Conservation (phyloP, 2,329 filamentous ascomycete genomes). For the Aspergillus pseudotamarii region DNA sequence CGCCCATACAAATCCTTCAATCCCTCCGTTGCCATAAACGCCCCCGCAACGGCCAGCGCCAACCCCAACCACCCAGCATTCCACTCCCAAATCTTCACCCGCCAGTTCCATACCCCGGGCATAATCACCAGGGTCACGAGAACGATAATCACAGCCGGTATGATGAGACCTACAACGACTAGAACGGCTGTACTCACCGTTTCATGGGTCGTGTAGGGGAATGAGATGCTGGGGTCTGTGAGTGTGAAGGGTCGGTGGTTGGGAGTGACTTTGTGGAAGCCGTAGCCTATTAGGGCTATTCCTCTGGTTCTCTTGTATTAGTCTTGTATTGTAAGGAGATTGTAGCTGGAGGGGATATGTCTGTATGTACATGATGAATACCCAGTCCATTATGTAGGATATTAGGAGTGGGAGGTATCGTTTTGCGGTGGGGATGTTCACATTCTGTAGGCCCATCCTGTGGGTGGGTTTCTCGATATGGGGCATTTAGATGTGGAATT, state of each 20-base stretch:
- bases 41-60: constrained; percentile 68
- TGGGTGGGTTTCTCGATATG: not conserved
- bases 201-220: constrained; percentile 70
- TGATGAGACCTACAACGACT: constrained; percentile 62
- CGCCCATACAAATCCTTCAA: constrained; percentile 76
- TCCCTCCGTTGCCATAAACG: constrained; percentile 80
- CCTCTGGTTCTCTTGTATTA: constrained; percentile 41
- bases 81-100: constrained; percentile 86
- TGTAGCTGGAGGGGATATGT: not conserved
- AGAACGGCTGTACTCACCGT: constrained; percentile 71
- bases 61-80: constrained; percentile 85
- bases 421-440: not conserved
- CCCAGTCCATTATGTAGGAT: constrained; percentile 1
- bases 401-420: not conserved
- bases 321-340: not conserved
- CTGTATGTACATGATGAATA: constrained; percentile 5
- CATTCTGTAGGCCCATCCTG: not conserved
- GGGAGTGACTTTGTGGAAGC: constrained; percentile 62
- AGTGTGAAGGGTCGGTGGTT: constrained; percentile 73
- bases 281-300: constrained; percentile 61
- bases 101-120: constrained; percentile 68
- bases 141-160: constrained; percentile 69
- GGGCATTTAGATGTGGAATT: not conserved
- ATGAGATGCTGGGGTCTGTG: constrained; percentile 76
- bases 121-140: constrained; percentile 70